These are phyloP conservation scores for Termitomyces sp. DNA, from an alignment of 768 basidiomycete species.

Conservation along the genomic window DNA sequence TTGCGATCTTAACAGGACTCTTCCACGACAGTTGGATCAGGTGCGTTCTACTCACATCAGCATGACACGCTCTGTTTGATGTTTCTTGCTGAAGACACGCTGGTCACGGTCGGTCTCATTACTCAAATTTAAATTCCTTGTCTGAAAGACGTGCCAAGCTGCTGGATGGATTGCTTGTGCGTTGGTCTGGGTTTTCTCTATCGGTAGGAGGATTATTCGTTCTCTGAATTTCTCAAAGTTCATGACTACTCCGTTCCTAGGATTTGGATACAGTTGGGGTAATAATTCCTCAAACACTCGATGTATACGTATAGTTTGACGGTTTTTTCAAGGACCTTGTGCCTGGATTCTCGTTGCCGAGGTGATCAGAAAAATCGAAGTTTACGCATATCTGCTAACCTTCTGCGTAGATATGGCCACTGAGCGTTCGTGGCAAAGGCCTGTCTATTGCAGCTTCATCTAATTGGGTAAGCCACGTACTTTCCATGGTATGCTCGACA, in stretches of 20 bases:
- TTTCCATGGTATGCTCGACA: background rate
- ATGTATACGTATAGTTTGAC: background rate
- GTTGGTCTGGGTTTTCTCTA: constrained; percentile 72
- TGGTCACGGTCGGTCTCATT: constrained; percentile 14
- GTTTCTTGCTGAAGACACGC: constrained; percentile 22
- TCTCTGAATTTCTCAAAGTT: background rate
- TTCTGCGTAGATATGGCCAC: constrained; percentile 49
- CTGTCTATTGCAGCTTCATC: constrained; percentile 70
- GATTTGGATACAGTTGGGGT: constrained; percentile 77
- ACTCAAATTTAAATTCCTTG: background rate
- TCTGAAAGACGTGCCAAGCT: constrained; percentile 22
- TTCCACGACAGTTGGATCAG: constrained; percentile 49
- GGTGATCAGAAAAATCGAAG: constrained; percentile 14
- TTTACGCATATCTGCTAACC: background rate
- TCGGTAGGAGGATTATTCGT: constrained; percentile 30
- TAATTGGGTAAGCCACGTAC: constrained; percentile 50
- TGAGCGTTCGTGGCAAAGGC: constrained; percentile 71
- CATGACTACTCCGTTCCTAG: constrained; percentile 17
- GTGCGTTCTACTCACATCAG: constrained; percentile 24
- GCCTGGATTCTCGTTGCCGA: constrained; percentile 76
- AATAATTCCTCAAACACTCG: background rate
- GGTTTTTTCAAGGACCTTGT: constrained; percentile 40
- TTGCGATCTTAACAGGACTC: constrained; percentile 58
- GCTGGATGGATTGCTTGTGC: constrained; percentile 72
- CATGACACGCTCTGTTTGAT: background rate